Conservation (phyloP, 2,329 filamentous ascomycete species). For the Chaetomiaceae sp. region DNA sequence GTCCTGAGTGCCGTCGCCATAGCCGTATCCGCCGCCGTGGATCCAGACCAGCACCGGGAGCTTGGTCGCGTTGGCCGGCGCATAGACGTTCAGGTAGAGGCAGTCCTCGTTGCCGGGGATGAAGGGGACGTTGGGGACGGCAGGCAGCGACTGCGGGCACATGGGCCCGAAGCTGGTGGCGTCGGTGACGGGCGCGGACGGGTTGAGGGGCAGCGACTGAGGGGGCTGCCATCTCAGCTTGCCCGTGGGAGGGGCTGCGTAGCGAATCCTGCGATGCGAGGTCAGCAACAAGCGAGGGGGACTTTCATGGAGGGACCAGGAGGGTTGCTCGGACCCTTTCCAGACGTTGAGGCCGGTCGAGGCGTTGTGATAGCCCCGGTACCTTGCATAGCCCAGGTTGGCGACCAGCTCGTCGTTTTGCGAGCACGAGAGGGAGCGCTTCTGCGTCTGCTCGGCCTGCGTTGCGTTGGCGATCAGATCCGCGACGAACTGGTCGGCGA, state of each 20-base stretch:
- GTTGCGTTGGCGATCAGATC: slow-evolving; percentile 21
- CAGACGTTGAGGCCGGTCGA: slow-evolving; percentile 40
- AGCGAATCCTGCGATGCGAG: slow-evolving; percentile 36
- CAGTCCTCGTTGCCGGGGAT: slow-evolving; percentile 35
- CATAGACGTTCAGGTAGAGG: slow-evolving; percentile 44
- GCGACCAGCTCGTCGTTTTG: slow-evolving; percentile 27
- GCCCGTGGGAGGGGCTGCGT: slow-evolving; percentile 41
- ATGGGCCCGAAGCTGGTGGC: slow-evolving; percentile 30
- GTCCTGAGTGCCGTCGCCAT: slow-evolving; percentile 27
- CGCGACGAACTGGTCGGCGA: slow-evolving; percentile 17
- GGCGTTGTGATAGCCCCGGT: slow-evolving; percentile 39
- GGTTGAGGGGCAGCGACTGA: slow-evolving; percentile 29
- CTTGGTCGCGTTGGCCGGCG: slow-evolving; percentile 39
- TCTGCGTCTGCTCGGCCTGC: slow-evolving; percentile 10
- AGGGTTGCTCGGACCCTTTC: slow-evolving; percentile 30
- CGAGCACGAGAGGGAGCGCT: slow-evolving; percentile 12
- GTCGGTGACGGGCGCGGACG: slow-evolving; percentile 26
- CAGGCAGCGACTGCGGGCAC: slow-evolving; percentile 34
- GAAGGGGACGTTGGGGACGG: slow-evolving; percentile 22
- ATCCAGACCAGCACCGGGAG: slow-evolving; percentile 52
- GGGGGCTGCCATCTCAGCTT: slow-evolving; percentile 42
- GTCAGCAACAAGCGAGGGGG: not conserved
- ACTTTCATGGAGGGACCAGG: too few species aligned
- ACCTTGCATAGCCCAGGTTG: slow-evolving; percentile 43
- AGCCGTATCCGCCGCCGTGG: slow-evolving; percentile 32